Percentiles rank a stretch among this genome's conserved stretches.
Conservation (phyloP, 106 monocot species). For the Allium fistulosum region DNA sequence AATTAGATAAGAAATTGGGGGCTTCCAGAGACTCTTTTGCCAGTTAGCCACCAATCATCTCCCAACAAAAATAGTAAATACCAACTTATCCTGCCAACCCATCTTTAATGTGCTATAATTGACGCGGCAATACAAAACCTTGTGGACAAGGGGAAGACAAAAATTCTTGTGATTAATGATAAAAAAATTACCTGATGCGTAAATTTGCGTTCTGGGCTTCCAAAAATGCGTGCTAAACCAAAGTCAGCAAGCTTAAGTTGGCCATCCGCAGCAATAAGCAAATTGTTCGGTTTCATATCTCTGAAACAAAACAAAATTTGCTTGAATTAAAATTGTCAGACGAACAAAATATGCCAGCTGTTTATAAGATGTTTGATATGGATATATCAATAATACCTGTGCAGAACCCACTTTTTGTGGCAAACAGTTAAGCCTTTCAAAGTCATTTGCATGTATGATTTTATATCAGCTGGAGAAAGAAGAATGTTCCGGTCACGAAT, state of each 20-base stretch:
- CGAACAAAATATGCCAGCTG: no score
- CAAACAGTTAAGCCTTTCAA: conserved; percentile 80
- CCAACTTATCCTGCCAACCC: no score
- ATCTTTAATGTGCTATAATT: no score
- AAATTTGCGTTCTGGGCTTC: conserved; percentile 89
- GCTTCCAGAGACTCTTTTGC: no score
- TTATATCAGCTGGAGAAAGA: conserved; percentile 86
- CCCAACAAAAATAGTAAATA: no score
- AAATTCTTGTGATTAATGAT: not conserved
- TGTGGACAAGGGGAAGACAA: no score
- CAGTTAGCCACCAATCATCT: no score
- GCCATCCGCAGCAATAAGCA: conserved; percentile 85
- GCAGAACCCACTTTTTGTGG: conserved; percentile 94
- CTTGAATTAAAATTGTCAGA: no score
- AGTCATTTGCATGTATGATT: conserved; percentile 97
- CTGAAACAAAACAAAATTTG: conserved; percentile 18
- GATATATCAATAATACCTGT: conserved; percentile 43
- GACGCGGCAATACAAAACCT: no score
- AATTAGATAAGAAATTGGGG: no score
- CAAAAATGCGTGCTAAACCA: conserved; percentile 95
- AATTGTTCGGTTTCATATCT: conserved; percentile 98
- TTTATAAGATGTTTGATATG: no score
- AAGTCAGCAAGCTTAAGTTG: conserved; percentile 98
- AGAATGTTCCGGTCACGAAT: conserved; percentile 94
- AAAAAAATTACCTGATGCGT: conserved; percentile 68